Conservation (phyloP, 768 basidiomycete genomes). For the Atractiella rhizophila region DNA sequence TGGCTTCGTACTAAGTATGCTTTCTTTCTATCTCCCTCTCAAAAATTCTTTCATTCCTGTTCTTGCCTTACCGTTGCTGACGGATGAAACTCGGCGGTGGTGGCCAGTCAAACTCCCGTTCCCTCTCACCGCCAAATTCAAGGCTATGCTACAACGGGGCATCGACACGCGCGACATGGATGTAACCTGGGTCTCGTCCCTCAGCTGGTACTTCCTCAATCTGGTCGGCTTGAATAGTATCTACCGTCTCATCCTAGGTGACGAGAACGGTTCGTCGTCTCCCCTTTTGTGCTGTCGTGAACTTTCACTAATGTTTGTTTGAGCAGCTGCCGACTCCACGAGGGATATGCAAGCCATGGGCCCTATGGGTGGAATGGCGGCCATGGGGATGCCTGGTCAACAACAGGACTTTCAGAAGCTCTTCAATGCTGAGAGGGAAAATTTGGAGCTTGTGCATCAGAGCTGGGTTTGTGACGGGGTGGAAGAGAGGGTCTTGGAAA, state of each 20-base stretch:
- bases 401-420: conserved; percentile 70
- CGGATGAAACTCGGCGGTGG: conserved; percentile 1
- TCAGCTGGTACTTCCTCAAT: conserved; percentile 98
- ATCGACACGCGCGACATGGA: conserved; percentile 91
- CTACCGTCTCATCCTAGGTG: conserved; percentile 75
- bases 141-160: conserved; percentile 87
- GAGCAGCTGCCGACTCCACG: conserved; percentile 48
- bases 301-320: conserved; percentile 1
- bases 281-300: neutral
- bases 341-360: conserved; percentile 35
- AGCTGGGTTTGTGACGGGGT: conserved; percentile 25
- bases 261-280: conserved; percentile 46
- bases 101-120: conserved; percentile 74
- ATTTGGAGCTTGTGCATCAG: conserved; percentile 43
- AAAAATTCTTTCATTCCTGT: conserved; percentile 27
- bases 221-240: conserved; percentile 91
- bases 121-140: conserved; percentile 86
- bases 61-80: neutral
- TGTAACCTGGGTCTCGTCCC: conserved; percentile 93
- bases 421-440: conserved; percentile 74
- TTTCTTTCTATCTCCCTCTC: conserved; percentile 69
- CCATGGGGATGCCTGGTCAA: conserved; percentile 17
- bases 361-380: conserved; percentile 18
- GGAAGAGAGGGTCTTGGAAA: conserved; percentile 21
- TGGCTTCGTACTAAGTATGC: conserved; percentile 88